Evolutionary conservation across 768 basidiomycete species (phyloP), one percentile per base, ranked within the genome.

Genomic region (Obba rivulosa): DNA sequence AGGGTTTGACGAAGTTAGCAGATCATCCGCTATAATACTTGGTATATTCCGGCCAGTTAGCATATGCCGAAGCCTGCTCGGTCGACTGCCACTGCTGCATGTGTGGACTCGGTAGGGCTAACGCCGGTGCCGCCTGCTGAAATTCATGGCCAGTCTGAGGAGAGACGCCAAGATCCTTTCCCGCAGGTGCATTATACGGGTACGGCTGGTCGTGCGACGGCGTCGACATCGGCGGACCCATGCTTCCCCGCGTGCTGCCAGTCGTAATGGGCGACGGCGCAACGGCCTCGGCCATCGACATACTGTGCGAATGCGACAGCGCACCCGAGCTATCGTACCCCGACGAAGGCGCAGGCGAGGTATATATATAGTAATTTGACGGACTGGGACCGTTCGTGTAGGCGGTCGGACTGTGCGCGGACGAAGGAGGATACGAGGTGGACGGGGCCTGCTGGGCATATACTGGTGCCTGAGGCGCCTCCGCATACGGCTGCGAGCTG

Each of bases 301-400:
- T 41, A 3, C 25, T n/a, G 10, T 47, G 48, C 38, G 42, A 22
- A 16, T 34, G 49, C 17, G 37, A 22, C 51, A 46, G 45, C 28
- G 49, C 28, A n/a, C 35, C 25, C 16, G 43, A 21, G 41, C 35
- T 31, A 13, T 52, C 55, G 44, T 50, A 52, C 37, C 43, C 55
- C 42, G 50, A 44, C n/a, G 52, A 18, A 17, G 49, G 47, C 35
- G 41, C 41, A 20, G 55, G 42, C 13, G 52, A 42, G 11, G 52
- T 25, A 25, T 55, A 56, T 38, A 54, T 39, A 45, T 56, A 57
- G 49, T 60, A 60, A 34, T 52, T 35, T 2, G 41, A 41, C 31
- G 52, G 55, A 23, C 48, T 51, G 5, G 51, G 45, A 1, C 53
- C 41, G n/a, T 49, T 37, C 17, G 39, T 31, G 40, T 55, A 52